Evolutionary conservation across 2,329 filamentous ascomycete genomes (phyloP).

Genomic region (Clarireedia monteithiana): DNA sequence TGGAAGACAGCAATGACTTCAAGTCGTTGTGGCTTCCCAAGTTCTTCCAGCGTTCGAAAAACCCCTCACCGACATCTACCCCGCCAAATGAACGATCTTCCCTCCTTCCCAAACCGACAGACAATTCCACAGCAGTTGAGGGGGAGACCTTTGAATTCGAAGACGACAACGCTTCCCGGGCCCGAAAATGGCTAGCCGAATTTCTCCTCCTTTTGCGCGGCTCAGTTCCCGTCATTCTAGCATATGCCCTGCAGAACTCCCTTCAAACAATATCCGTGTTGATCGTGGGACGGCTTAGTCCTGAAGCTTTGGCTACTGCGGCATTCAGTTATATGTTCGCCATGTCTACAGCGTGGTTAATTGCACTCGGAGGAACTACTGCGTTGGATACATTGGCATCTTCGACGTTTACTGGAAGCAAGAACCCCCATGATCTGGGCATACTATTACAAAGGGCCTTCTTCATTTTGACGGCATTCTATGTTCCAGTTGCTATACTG

Average conservation of each 20-base stretch:
- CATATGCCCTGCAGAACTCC: constrained; percentile 80
- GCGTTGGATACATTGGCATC: constrained; percentile 81
- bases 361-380: constrained; percentile 77
- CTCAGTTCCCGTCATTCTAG: constrained; percentile 71
- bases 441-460: constrained; percentile 71
- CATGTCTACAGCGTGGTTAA: constrained; percentile 81
- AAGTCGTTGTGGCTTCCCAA: constrained; percentile 25
- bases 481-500: constrained; percentile 61
- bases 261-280: constrained; percentile 77
- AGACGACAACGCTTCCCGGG: constrained; percentile 15
- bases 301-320: constrained; percentile 71
- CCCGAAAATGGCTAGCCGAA: constrained; percentile 42
- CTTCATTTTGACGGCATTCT: constrained; percentile 64
- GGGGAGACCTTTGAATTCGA: constrained; percentile 22
- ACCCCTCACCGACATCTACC: constrained; percentile 15
- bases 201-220: constrained; percentile 60
- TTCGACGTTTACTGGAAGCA: constrained; percentile 72
- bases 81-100: constrained; percentile 26
- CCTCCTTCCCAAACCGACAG: constrained; percentile 19
- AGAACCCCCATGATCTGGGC: constrained; percentile 70
- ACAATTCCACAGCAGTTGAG: constrained; percentile 11
- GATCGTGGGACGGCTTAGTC: constrained; percentile 70
- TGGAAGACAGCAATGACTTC: constrained; percentile 13
- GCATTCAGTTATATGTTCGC: constrained; percentile 94
- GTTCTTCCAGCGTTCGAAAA: constrained; percentile 15